Evolutionary conservation across 2,329 filamentous ascomycete species (phyloP).

Genomic region (Cryphonectria radicalis): DNA sequence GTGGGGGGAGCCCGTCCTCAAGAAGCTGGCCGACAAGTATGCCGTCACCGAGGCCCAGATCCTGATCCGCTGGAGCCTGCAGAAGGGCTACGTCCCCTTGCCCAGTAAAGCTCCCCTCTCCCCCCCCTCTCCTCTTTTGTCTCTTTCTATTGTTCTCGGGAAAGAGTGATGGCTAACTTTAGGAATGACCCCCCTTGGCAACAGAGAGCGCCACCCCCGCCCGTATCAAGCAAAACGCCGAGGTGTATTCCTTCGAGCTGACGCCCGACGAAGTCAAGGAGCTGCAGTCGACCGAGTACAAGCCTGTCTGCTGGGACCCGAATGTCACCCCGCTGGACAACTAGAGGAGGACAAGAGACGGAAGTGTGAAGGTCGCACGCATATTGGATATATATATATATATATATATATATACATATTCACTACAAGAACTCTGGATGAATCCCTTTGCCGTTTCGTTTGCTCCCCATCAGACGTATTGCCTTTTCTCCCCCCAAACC

Average conservation of each 20-base stretch:
- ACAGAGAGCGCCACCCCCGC: conserved; percentile 70
- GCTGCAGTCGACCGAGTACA: conserved; percentile 56
- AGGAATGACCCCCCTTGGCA: too few species aligned
- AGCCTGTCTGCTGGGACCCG: conserved; percentile 62
- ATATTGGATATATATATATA: neutral
- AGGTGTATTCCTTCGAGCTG: conserved; percentile 60
- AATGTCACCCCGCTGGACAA: conserved; percentile 50
- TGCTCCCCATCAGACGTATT: neutral
- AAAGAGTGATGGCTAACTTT: neutral
- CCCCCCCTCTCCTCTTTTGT: neutral
- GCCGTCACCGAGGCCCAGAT: conserved; percentile 76
- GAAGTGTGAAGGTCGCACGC: neutral
- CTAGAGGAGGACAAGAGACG: neutral
- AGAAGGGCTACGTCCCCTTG: conserved; percentile 75
- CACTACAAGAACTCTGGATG: neutral
- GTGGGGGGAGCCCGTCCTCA: conserved; percentile 68
- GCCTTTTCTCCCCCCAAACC: neutral
- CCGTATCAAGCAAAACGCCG: conserved; percentile 67
- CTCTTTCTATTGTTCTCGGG: too few species aligned
- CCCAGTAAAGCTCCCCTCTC: conserved; percentile 43
- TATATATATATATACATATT: too few species aligned
- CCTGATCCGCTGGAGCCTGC: conserved; percentile 78
- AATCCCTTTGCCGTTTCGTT: neutral
- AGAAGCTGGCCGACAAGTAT: conserved; percentile 71
- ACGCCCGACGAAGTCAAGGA: conserved; percentile 55